Conservation (phyloP, 148 eudicot species). For the Spergularia bocconei region DNA sequence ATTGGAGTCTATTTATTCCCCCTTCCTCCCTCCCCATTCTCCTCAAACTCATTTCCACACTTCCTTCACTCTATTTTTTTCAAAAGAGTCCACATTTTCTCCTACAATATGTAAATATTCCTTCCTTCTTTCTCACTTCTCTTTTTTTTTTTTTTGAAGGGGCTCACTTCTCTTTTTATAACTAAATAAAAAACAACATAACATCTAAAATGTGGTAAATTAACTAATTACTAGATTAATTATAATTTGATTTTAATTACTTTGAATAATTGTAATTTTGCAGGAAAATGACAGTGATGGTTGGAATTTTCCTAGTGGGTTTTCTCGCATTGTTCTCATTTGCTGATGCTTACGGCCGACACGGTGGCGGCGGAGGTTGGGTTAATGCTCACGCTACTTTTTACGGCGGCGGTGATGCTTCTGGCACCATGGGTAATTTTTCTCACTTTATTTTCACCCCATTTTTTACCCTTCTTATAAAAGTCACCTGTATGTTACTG, state of each 20-base stretch:
- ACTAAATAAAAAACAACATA: not conserved
- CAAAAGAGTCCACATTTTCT: not conserved
- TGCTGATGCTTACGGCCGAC: conserved; percentile 37
- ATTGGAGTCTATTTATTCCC: conserved; percentile 39
- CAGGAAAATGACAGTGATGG: conserved; percentile 47
- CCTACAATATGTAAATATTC: conserved; percentile 19
- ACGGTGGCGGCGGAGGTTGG: conserved; percentile 59
- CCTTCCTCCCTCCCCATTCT: conserved; percentile 11
- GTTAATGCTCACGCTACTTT: conserved; percentile 68
- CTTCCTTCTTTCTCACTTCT: not conserved
- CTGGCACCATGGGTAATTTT: conserved; percentile 68
- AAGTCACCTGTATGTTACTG: no score
- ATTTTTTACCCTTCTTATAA: not conserved
- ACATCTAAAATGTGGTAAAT: not conserved
- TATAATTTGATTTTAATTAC: not conserved
- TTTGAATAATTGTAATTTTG: conserved; percentile 16
- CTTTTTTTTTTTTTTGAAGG: no score
- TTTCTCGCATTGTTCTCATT: conserved; percentile 41
- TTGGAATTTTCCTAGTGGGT: conserved; percentile 38
- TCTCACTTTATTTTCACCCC: no score
- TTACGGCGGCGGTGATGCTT: conserved; percentile 73
- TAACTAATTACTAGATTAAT: not conserved
- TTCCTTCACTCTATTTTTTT: not conserved
- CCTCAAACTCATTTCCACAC: conserved; percentile 10
- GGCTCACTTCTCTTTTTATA: no score